A percentile compares a stretch with the other conserved stretches of the same genome.
Evolutionary conservation across 129 eudicot genomes (phyloP).

Genomic region (Glebionis coronaria): DNA sequence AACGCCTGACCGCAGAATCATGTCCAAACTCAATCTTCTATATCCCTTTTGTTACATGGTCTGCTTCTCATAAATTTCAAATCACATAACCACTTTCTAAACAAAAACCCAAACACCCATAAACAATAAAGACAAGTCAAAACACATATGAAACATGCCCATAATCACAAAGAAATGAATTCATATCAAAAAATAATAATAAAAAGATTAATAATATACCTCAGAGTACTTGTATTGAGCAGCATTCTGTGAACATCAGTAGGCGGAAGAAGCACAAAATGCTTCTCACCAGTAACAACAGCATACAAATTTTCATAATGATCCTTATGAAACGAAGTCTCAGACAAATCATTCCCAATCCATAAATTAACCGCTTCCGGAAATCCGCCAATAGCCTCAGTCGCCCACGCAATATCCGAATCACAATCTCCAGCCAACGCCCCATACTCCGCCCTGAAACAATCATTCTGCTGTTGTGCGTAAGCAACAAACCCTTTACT

Average conservation of each 20-base stretch:
- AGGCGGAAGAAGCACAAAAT: constrained; percentile 82
- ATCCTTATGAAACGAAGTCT: constrained; percentile 90
- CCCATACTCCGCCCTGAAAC: constrained; percentile 71
- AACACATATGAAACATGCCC: neutral
- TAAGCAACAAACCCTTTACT: constrained; percentile 43
- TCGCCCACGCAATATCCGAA: constrained; percentile 68
- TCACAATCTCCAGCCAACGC: constrained; percentile 55
- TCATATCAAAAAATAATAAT: neutral
- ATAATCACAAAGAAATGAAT: neutral
- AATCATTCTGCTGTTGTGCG: constrained; percentile 91
- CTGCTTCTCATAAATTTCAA: too few species aligned
- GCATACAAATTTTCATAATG: constrained; percentile 93
- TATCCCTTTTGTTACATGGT: too few species aligned
- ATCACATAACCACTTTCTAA: too few species aligned
- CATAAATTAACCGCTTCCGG: constrained; percentile 98
- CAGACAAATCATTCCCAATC: constrained; percentile 67
- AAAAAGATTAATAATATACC: constrained; percentile 32
- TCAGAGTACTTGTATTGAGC: constrained; percentile 58
- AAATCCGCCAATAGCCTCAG: constrained; percentile 57
- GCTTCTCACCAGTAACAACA: constrained; percentile 83
- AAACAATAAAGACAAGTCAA: neutral
- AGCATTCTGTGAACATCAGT: constrained; percentile 94
- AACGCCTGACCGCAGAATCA: too few species aligned
- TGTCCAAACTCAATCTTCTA: too few species aligned
- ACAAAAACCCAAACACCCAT: too few species aligned